These are phyloP conservation scores for Pulicaria dysenterica DNA, from an alignment of 129 eudicot genomes.

Conservation along the genomic window DNA sequence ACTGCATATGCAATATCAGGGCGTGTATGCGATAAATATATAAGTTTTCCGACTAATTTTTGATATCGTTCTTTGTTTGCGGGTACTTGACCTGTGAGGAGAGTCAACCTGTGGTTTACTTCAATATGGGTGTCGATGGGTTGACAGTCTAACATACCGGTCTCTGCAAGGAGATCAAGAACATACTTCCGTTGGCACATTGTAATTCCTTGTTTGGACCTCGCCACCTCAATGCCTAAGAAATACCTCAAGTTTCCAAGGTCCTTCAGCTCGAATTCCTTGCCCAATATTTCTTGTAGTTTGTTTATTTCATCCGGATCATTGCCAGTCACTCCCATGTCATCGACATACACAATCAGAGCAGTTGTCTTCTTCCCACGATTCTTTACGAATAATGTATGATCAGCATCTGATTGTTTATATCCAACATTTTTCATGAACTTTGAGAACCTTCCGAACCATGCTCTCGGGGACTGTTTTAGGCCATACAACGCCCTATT, in stretches of 20 bases:
- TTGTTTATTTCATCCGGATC: neutral
- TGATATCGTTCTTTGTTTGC: neutral
- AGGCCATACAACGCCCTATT: too few species aligned
- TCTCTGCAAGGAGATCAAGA: neutral
- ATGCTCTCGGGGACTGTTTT: too few species aligned
- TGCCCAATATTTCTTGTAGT: neutral
- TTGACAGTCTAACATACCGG: constrained; percentile 8
- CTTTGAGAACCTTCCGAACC: too few species aligned
- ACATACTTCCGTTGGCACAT: too few species aligned
- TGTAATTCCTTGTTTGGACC: too few species aligned
- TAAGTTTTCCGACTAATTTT: neutral
- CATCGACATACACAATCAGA: constrained; percentile 3
- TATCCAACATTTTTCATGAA: too few species aligned
- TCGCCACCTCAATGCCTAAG: constrained; percentile 7
- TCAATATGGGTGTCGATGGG: neutral
- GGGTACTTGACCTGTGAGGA: neutral
- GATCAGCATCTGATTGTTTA: too few species aligned
- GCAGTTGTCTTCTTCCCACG: neutral
- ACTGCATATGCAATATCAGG: too few species aligned
- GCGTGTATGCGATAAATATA: too few species aligned
- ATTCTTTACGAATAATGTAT: too few species aligned
- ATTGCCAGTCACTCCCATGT: constrained; percentile 6
- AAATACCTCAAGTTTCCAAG: constrained; percentile 4
- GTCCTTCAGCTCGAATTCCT: constrained; percentile 5
- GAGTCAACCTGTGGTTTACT: neutral